Evolutionary conservation across 768 basidiomycete genomes (phyloP).

Genomic region (Kwoniella botswanensis): DNA sequence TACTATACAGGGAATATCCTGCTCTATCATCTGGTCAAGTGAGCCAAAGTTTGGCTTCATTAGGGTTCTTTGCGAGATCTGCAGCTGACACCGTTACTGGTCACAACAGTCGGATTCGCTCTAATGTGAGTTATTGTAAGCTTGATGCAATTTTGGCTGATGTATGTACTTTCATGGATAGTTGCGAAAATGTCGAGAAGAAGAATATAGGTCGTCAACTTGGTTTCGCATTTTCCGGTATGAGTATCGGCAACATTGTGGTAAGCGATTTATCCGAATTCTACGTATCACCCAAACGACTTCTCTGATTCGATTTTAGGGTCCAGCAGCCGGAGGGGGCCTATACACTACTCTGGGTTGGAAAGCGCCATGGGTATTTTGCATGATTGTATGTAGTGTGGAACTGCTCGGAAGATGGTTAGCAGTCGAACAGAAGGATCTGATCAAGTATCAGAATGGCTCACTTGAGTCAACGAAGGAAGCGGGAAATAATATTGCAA

Average conservation of each 20-base stretch:
- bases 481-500: neutral
- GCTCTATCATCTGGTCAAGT: conserved; percentile 23
- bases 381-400: conserved; percentile 25
- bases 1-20: conserved; percentile 18
- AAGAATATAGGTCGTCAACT: conserved; percentile 26
- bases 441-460: neutral
- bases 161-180: neutral
- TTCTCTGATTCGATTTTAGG: neutral
- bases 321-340: conserved; percentile 25
- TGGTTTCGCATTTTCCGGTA: conserved; percentile 29
- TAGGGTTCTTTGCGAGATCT: neutral
- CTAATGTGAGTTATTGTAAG: conserved; percentile 16
- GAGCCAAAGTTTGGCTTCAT: neutral
- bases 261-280: conserved; percentile 2
- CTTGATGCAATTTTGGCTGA: neutral
- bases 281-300: neutral
- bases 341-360: conserved; percentile 35
- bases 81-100: conserved; percentile 1
- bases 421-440: conserved; percentile 29
- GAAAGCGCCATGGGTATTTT: conserved; percentile 38
- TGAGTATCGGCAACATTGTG: neutral
- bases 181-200: conserved; percentile 27
- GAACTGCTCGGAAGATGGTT: conserved; percentile 34
- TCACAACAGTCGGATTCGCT: conserved; percentile 24
- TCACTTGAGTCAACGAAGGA: neutral